Evolutionary conservation across 108 stramenopile species (phyloP).

Genomic region (Skeletonema tropicum): DNA sequence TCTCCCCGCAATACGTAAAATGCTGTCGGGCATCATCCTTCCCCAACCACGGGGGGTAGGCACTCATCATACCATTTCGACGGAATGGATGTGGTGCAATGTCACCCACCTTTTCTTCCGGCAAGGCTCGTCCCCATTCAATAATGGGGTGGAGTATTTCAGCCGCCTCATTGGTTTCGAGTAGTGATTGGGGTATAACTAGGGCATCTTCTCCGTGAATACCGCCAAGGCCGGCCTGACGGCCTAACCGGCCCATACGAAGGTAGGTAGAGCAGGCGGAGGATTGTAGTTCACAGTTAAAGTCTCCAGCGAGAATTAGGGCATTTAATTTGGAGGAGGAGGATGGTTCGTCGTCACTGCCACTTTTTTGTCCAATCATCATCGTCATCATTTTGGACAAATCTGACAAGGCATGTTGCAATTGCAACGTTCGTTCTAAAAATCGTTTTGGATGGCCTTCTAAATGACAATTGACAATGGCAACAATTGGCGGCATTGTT

Average conservation of each 20-base stretch:
- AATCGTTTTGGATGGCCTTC: conserved; percentile 55
- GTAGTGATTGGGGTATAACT: conserved; percentile 38
- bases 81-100: conserved; percentile 56
- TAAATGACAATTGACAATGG: conserved; percentile 58
- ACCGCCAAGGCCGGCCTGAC: conserved; percentile 50
- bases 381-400: conserved; percentile 27
- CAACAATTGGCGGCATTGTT: conserved; percentile 34
- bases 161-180: conserved; percentile 46
- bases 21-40: conserved; percentile 38
- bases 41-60: conserved; percentile 49
- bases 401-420: conserved; percentile 55
- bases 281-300: conserved; percentile 61
- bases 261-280: conserved; percentile 58
- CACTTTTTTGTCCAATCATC: no score
- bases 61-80: conserved; percentile 46
- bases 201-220: conserved; percentile 47
- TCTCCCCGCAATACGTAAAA: conserved; percentile 49
- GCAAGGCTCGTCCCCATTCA: conserved; percentile 54
- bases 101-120: conserved; percentile 45
- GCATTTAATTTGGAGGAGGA: conserved; percentile 47
- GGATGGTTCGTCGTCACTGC: no score
- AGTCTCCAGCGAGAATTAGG: conserved; percentile 50
- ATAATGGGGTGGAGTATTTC: conserved; percentile 51
- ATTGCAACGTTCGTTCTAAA: conserved; percentile 43
- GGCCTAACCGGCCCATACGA: conserved; percentile 46